Evolutionary conservation across 164 flowering plant species (phyloP).

Genomic region (Stephania cephalantha): DNA sequence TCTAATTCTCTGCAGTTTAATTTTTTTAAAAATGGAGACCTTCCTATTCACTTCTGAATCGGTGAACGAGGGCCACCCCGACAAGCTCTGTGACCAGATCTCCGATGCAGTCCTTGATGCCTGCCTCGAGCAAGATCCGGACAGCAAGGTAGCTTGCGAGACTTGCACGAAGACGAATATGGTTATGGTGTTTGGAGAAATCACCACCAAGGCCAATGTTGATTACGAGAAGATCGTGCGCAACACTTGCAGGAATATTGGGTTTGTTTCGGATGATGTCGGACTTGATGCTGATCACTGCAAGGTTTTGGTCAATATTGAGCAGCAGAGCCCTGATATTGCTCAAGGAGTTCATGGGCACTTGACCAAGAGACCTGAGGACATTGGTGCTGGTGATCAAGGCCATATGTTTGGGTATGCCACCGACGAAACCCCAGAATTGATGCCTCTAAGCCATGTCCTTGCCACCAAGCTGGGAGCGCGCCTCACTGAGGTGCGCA

Average conservation of each 20-base stretch:
- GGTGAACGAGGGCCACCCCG: conserved; percentile 75
- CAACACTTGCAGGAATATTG: conserved; percentile 53
- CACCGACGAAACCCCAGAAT: conserved; percentile 64
- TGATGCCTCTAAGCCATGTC: conserved; percentile 63
- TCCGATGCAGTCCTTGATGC: conserved; percentile 76
- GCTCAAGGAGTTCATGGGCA: conserved; percentile 76
- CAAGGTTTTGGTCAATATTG: conserved; percentile 68
- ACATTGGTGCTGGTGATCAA: conserved; percentile 69
- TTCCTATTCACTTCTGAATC: conserved; percentile 71
- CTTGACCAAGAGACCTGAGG: conserved; percentile 62
- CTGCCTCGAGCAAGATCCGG: conserved; percentile 61
- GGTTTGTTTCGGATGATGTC: conserved; percentile 57
- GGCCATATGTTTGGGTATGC: conserved; percentile 72
- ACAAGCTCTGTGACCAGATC: conserved; percentile 71
- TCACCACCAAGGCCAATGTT: conserved; percentile 59
- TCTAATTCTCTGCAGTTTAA: conserved; percentile 2
- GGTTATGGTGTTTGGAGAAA: conserved; percentile 73
- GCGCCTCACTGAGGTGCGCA: conserved; percentile 55
- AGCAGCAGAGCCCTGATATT: conserved; percentile 73
- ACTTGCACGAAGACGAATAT: conserved; percentile 67
- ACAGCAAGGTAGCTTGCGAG: conserved; percentile 72
- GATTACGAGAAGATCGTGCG: conserved; percentile 68
- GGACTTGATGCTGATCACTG: conserved; percentile 73
- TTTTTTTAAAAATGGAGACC: conserved; percentile 34
- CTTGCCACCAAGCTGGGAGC: conserved; percentile 67